A percentile compares a stretch with the other conserved stretches of the same genome.
These are phyloP conservation scores for Tolypocladium pustulatum DNA, from an alignment of 2,329 filamentous ascomycete genomes.

Conservation along the genomic window DNA sequence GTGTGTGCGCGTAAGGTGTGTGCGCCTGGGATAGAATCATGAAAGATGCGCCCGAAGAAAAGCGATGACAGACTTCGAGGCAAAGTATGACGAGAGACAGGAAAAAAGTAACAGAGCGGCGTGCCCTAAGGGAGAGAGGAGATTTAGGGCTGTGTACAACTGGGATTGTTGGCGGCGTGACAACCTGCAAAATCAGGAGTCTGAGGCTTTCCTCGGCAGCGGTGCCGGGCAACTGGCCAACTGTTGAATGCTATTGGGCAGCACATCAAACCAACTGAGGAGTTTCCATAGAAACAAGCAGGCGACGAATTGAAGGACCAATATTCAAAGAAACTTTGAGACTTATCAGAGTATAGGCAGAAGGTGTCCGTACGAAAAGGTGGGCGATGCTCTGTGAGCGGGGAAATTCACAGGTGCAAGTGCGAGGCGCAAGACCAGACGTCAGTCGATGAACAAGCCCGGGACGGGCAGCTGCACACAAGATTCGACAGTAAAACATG, in stretches of 20 bases:
- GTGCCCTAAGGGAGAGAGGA: neutral
- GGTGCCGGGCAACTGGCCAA: neutral
- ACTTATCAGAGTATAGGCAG: neutral
- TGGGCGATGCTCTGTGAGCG: neutral
- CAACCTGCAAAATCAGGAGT: neutral
- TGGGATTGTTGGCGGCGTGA: neutral
- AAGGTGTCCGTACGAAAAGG: neutral
- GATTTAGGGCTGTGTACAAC: neutral
- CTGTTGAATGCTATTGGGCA: neutral
- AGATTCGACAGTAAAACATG: neutral
- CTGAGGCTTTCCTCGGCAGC: neutral
- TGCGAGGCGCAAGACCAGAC: no score
- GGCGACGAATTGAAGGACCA: no score
- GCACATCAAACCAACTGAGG: neutral
- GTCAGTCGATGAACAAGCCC: neutral
- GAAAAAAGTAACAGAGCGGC: neutral
- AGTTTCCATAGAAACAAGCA: neutral
- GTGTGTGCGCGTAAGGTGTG: neutral
- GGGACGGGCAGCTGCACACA: neutral
- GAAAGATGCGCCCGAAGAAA: neutral
- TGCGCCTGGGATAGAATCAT: no score
- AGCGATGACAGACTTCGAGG: neutral
- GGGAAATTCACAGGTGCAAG: neutral
- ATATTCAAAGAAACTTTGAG: neutral
- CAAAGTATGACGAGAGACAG: neutral